These are phyloP conservation scores for Wickerhamomyces xylosicus DNA, from an alignment of 805 yeast genomes.

Conservation along the genomic window DNA sequence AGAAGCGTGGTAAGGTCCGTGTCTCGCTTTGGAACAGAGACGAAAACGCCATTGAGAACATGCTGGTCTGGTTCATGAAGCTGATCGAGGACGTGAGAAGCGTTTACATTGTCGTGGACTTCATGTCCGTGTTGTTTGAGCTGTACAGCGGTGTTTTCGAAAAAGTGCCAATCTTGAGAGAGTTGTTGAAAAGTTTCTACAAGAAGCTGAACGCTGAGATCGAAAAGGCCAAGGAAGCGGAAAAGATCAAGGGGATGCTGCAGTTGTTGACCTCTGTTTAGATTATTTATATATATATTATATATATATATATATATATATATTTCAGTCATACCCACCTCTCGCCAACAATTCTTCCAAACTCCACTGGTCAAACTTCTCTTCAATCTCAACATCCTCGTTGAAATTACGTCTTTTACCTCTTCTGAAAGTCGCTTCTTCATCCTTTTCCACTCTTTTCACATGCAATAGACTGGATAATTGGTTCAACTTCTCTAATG, in stretches of 20 bases:
- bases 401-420: slow-evolving; percentile 5
- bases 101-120: slow-evolving; percentile 49
- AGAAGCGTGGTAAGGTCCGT: slow-evolving; percentile 80
- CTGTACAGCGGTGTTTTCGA: slow-evolving; percentile 70
- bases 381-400: slow-evolving; percentile 4
- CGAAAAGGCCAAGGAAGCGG: slow-evolving; percentile 75
- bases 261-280: slow-evolving; percentile 55
- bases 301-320: background rate
- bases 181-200: slow-evolving; percentile 49
- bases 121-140: slow-evolving; percentile 62
- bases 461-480: slow-evolving; percentile 12
- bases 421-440: slow-evolving; percentile 3
- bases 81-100: slow-evolving; percentile 73
- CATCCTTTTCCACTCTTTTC: slow-evolving; percentile 12
- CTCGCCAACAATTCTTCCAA: slow-evolving; percentile 7
- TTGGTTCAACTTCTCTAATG: slow-evolving; percentile 9
- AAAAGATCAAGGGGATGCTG: slow-evolving; percentile 87
- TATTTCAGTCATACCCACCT: slow-evolving; percentile 26
- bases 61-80: slow-evolving; percentile 73
- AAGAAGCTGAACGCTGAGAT: slow-evolving; percentile 60
- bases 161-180: slow-evolving; percentile 68
- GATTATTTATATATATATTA: background rate
- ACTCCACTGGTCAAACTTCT: slow-evolving; percentile 7
- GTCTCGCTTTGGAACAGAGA: slow-evolving; percentile 76
- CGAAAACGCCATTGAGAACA: slow-evolving; percentile 76